Percentiles rank a stretch among this genome's conserved stretches.
phyloP scores from a whole-genome alignment of 2,329 filamentous ascomycete genomes.

The Pseudogymnoascus sp. region DNA sequence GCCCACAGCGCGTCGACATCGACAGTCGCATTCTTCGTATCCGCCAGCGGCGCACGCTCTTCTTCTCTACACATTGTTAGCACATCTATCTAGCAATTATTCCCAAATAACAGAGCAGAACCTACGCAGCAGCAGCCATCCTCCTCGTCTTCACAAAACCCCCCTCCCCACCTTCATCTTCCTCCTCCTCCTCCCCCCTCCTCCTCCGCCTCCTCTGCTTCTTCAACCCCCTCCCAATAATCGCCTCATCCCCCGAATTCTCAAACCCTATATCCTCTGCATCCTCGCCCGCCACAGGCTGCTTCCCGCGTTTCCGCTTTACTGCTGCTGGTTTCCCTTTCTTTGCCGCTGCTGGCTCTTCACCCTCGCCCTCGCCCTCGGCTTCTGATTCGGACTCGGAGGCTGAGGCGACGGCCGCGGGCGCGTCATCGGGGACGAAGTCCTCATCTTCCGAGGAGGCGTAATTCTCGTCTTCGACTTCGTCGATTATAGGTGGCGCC shows the following conservation, averaged over 20 bases:
- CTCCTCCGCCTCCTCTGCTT: conserved; percentile 40
- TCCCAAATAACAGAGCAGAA: conserved; percentile 1
- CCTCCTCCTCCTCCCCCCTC: conserved; percentile 25
- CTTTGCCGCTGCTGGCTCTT: conserved; percentile 17
- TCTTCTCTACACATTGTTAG: conserved; percentile 37
- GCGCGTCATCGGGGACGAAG: conserved; percentile 52
- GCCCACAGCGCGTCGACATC: conserved; percentile 66
- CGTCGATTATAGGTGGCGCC: conserved; percentile 32
- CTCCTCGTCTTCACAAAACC: conserved; percentile 64
- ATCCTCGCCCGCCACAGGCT: conserved; percentile 21
- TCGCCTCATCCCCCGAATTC: conserved; percentile 65
- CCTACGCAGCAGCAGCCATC: conserved; percentile 57
- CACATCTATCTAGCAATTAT: conserved; percentile 12
- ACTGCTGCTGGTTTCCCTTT: conserved; percentile 17
- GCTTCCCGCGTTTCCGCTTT: conserved; percentile 29
- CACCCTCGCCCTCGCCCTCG: conserved; percentile 25
- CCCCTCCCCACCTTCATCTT: conserved; percentile 52
- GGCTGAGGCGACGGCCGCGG: conserved; percentile 33
- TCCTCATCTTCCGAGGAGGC: conserved; percentile 66
- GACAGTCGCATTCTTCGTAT: conserved; percentile 54
- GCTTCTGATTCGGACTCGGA: conserved; percentile 39
- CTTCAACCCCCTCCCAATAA: conserved; percentile 52
- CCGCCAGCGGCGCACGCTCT: conserved; percentile 45
- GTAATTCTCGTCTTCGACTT: conserved; percentile 43
- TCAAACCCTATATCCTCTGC: conserved; percentile 45